Base-by-base conservation (phyloP, 2,329 filamentous ascomycete genomes). In the Diaporthe amygdali region DNA sequence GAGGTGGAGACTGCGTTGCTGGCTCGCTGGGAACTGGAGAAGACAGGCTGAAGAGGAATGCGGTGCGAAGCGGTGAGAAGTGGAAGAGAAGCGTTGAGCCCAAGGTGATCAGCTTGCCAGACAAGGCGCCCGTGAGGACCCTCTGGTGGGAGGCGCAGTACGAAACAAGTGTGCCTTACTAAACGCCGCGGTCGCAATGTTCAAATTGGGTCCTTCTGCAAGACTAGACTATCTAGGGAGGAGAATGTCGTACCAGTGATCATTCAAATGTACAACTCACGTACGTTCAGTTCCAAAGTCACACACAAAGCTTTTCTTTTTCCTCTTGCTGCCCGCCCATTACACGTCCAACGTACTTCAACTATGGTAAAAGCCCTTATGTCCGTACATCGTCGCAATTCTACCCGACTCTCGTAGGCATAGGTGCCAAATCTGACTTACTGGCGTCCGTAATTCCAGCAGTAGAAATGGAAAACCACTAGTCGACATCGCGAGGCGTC, bases 51-150 rank as follows among this genome's bases (percentile, higher is more conserved):
- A 69, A 64, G 68, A 69, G 68, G 49, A 39, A 5, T 17, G 30
- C 34, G 12, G 32, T 64, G 32, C 59, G 46, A 17, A 46, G 46
- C 37, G 54, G 47, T 34, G 68, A 64, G 44, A 10, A 44, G 37
- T 30, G 59, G 44, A 64, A 8, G 44, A 34, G 59, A 14, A 64
- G 3, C 14, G 59, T 64, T 12, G 59, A 64, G 44, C 30, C 59
- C 20, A 52, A 69, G 68, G 46, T 69, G 7, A 64, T 69, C 55
- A 69, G 68, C 55, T 25, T 69, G 55, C 68, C 68, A 22, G 55
- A 64, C 55, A 63, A 69, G 68, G 49, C 49, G 25, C 68, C 56
- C 25, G 22, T 32, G 10, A 51, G 34, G 7, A 30, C 3, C 15
- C 17, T 27, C 8, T 46, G 47, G 46, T 61, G 66, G 66, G 54